phyloP scores from a whole-genome alignment of 2,329 filamentous ascomycete species.

The Fusarium burgessii region DNA sequence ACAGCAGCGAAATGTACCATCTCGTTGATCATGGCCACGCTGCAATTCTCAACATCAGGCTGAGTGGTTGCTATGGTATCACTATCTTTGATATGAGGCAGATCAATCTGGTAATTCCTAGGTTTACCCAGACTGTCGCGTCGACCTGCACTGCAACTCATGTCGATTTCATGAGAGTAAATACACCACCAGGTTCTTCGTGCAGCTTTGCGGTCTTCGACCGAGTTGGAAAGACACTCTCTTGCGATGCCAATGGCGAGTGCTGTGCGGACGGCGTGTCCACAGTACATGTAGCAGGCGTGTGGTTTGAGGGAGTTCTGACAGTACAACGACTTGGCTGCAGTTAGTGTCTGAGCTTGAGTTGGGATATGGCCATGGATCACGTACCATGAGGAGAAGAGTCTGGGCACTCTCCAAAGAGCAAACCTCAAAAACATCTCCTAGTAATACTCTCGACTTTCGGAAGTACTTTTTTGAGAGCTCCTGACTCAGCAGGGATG shows the following conservation, averaged over 20 bases:
- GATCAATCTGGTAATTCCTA: constrained; percentile 6
- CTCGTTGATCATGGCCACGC: constrained; percentile 1
- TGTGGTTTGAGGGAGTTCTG: constrained; percentile 8
- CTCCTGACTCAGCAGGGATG: neutral
- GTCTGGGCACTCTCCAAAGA: neutral
- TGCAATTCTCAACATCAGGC: neutral
- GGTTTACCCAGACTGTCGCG: constrained; percentile 18
- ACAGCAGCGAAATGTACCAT: constrained; percentile 8
- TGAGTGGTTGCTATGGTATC: fast-evolving
- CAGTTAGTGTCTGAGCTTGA: fast-evolving
- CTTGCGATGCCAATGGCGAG: neutral
- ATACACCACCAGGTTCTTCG: constrained; percentile 15
- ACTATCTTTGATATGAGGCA: neutral
- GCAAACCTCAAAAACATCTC: neutral
- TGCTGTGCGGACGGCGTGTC: neutral
- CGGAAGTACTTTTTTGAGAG: constrained; percentile 2
- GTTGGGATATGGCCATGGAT: fast-evolving
- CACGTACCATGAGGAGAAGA: neutral
- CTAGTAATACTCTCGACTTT: constrained; percentile 1
- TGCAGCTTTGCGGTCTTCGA: constrained; percentile 4
- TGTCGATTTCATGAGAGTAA: constrained; percentile 22
- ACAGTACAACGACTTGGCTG: neutral
- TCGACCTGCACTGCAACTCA: constrained; percentile 18
- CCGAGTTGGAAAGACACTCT: neutral
- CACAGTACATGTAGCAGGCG: constrained; percentile 8